These are phyloP conservation scores for Gnetum montanum DNA, from an alignment of 75 land plant genomes.

Conservation along the genomic window DNA sequence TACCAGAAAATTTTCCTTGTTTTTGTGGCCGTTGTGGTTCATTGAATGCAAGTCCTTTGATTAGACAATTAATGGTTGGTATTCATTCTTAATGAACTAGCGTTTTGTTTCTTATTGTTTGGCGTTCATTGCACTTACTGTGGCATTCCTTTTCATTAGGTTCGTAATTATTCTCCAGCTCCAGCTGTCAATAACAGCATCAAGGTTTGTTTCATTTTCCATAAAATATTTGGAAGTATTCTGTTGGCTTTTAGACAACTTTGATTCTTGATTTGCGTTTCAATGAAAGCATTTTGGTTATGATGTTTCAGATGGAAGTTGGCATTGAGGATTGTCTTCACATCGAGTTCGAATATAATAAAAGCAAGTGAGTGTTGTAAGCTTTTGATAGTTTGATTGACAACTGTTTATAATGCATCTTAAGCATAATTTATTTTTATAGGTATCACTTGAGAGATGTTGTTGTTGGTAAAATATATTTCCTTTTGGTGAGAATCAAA, in stretches of 20 bases:
- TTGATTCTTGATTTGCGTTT: too few relatives aligned
- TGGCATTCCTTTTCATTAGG: too few relatives aligned
- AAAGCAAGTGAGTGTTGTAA: slow-evolving; percentile 89
- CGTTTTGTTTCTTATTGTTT: too few relatives aligned
- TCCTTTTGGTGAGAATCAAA: slow-evolving; percentile 93
- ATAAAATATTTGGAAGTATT: neutral
- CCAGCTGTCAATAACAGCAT: slow-evolving; percentile 92
- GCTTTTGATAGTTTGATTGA: neutral
- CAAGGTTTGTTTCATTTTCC: slow-evolving; percentile 45
- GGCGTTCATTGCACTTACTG: too few relatives aligned
- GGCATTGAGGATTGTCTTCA: slow-evolving; percentile 99
- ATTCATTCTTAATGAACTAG: too few relatives aligned
- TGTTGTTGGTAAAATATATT: slow-evolving; percentile 95
- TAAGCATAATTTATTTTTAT: slow-evolving; percentile 6
- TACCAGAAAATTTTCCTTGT: too few relatives aligned
- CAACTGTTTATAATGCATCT: neutral
- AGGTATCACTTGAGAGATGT: slow-evolving; percentile 98
- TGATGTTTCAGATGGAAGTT: slow-evolving; percentile 93
- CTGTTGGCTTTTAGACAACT: too few relatives aligned
- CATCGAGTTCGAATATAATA: slow-evolving; percentile 96
- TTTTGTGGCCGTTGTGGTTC: too few relatives aligned
- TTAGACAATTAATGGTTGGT: too few relatives aligned
- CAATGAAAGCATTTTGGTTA: neutral
- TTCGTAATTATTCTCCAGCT: slow-evolving; percentile 71
- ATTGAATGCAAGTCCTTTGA: too few relatives aligned